phyloP scores from a whole-genome alignment of 768 basidiomycete species.

The Postia placenta region DNA sequence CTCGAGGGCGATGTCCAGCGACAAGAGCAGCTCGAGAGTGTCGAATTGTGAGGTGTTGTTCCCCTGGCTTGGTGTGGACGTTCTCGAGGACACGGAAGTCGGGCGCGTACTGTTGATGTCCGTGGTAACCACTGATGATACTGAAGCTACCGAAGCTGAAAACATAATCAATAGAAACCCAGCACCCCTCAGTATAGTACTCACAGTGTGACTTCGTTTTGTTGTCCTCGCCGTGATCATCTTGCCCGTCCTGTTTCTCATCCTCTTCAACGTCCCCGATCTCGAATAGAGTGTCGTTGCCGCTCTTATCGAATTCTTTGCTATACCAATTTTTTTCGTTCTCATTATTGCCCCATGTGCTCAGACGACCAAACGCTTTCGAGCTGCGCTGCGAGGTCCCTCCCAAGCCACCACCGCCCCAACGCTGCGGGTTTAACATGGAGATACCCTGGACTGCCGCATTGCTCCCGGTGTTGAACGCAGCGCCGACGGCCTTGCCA shows the following conservation, averaged over 20 bases:
- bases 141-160: constrained; percentile 3
- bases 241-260: constrained; percentile 10
- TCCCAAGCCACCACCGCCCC: constrained; percentile 44
- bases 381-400: constrained; percentile 10
- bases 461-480: constrained; percentile 60
- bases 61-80: constrained; percentile 15
- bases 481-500: constrained; percentile 56
- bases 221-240: neutral
- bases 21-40: constrained; percentile 82
- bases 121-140: constrained; percentile 6
- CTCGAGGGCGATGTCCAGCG: constrained; percentile 85
- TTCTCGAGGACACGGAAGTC: constrained; percentile 1
- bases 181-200: neutral
- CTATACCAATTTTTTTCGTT: constrained; percentile 17
- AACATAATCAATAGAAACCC: neutral
- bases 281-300: constrained; percentile 43
- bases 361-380: constrained; percentile 11
- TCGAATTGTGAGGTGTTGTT: constrained; percentile 25
- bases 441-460: constrained; percentile 80
- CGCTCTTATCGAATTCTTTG: constrained; percentile 31
- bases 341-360: constrained; percentile 7
- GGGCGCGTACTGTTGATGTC: neutral
- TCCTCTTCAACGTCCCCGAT: constrained; percentile 38
- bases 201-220: constrained; percentile 9
- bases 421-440: constrained; percentile 87